These are phyloP conservation scores for Herpotrichia juniperi DNA, from an alignment of 2,329 filamentous ascomycete genomes.

Conservation along the genomic window DNA sequence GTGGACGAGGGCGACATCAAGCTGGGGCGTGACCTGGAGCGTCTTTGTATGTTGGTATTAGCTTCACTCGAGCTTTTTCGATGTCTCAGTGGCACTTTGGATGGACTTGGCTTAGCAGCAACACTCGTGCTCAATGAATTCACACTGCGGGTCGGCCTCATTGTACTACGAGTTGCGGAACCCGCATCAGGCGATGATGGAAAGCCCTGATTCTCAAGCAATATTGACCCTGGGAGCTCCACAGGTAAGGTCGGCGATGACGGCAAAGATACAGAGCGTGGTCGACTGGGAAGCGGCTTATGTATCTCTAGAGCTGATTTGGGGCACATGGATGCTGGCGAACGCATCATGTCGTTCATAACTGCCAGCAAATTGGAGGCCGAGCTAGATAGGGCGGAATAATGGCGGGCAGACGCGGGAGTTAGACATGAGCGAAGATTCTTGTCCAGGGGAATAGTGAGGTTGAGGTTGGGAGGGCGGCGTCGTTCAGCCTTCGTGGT, in stretches of 20 bases:
- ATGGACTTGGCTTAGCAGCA: constrained; percentile 22
- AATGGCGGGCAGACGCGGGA: constrained; percentile 35
- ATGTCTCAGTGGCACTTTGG: constrained; percentile 25
- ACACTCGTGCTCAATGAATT: constrained; percentile 21
- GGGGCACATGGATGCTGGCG: constrained; percentile 41
- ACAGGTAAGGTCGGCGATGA: constrained; percentile 42
- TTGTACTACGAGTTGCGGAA: constrained; percentile 22
- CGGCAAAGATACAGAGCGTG: constrained; percentile 49
- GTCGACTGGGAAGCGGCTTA: constrained; percentile 44
- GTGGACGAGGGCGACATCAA: constrained; percentile 27
- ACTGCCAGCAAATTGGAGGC: constrained; percentile 46
- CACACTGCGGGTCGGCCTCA: constrained; percentile 34
- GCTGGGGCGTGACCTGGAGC: constrained; percentile 24
- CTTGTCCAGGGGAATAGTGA: constrained; percentile 31
- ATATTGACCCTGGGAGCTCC: constrained; percentile 20
- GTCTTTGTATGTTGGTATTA: constrained; percentile 18
- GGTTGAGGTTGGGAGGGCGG: constrained; percentile 36
- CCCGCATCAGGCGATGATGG: constrained; percentile 24
- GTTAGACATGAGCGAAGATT: constrained; percentile 20
- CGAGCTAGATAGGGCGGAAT: constrained; percentile 34
- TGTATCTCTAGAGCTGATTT: constrained; percentile 31
- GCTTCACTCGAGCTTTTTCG: constrained; percentile 29
- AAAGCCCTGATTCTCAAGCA: constrained; percentile 43
- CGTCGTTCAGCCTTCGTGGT: constrained; percentile 24
- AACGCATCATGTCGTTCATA: constrained; percentile 51